Percentiles rank a stretch among this genome's conserved stretches.
Conservation (phyloP, 441 rosid genomes). For the Mallotus japonicus region DNA sequence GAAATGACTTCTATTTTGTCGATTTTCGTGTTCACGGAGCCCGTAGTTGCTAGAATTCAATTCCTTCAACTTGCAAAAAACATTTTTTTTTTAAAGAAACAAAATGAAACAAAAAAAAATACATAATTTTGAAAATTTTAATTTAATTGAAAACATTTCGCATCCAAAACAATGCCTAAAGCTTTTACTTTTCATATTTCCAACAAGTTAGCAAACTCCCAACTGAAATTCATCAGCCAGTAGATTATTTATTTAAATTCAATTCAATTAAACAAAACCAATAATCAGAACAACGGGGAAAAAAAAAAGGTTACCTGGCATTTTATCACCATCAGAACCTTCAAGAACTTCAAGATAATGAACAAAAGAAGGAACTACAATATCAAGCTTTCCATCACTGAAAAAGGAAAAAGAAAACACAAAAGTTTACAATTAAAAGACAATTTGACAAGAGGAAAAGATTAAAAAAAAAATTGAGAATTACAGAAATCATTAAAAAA, state of each 20-base stretch:
- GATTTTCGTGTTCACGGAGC: background rate
- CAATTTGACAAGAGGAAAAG: background rate
- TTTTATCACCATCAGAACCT: conserved; percentile 99
- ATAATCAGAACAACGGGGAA: no score
- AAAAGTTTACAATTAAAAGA: background rate
- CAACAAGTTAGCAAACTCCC: no score
- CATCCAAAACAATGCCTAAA: background rate
- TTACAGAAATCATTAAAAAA: no score
- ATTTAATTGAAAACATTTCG: no score
- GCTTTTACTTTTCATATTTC: background rate
- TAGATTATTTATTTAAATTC: background rate
- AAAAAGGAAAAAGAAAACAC: conserved; percentile 12
- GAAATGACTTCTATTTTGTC: no score
- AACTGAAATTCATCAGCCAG: background rate
- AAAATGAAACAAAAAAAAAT: no score
- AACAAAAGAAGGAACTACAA: conserved; percentile 95
- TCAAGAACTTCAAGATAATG: conserved; percentile 99
- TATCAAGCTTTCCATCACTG: conserved; percentile 99
- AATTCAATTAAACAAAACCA: background rate
- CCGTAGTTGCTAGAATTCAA: background rate
- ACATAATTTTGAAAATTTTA: no score
- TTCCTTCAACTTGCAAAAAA: no score
- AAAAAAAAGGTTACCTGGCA: conserved; percentile 61
- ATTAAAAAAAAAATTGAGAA: background rate
- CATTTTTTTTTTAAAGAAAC: background rate